These are phyloP conservation scores for Choanephora cucurbitarum DNA, from an alignment of 371 early-diverging fungal genomes.

Conservation along the genomic window DNA sequence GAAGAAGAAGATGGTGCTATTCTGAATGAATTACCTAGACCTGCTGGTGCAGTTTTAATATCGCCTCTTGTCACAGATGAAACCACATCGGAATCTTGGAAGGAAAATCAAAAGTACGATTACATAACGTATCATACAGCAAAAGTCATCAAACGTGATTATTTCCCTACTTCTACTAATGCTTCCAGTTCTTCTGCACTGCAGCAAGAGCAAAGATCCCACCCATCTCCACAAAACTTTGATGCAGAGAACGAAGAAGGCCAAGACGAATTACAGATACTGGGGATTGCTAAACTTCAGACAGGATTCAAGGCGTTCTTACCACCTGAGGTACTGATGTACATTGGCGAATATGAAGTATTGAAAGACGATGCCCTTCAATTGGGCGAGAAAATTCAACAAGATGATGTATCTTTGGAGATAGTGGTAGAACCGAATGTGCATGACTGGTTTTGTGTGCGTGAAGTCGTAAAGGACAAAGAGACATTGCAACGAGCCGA, in stretches of 20 bases:
- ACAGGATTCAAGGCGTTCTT: slow-evolving; percentile 44
- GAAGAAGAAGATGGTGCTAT: slow-evolving; percentile 27
- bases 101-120: slow-evolving; percentile 43
- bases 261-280: slow-evolving; percentile 25
- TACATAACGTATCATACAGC: slow-evolving; percentile 53
- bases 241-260: slow-evolving; percentile 21
- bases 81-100: slow-evolving; percentile 46
- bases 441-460: slow-evolving; percentile 54
- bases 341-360: slow-evolving; percentile 45
- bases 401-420: slow-evolving; percentile 44
- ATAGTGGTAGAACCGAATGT: slow-evolving; percentile 44
- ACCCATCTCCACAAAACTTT: slow-evolving; percentile 13
- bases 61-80: slow-evolving; percentile 53
- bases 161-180: slow-evolving; percentile 31
- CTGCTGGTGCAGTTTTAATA: slow-evolving; percentile 42
- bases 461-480: slow-evolving; percentile 52
- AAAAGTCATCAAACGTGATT: slow-evolving; percentile 49
- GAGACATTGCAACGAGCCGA: slow-evolving; percentile 36
- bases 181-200: too few relatives aligned
- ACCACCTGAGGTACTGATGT: slow-evolving; percentile 41
- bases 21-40: slow-evolving; percentile 43
- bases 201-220: not conserved
- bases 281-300: slow-evolving; percentile 46
- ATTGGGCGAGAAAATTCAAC: slow-evolving; percentile 41
- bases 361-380: slow-evolving; percentile 48